Evolutionary conservation across 495 filamentous ascomycete species (phyloP), one percentile per base, ranked within the genome.

Genomic region (Aeminium ludgeri): DNA sequence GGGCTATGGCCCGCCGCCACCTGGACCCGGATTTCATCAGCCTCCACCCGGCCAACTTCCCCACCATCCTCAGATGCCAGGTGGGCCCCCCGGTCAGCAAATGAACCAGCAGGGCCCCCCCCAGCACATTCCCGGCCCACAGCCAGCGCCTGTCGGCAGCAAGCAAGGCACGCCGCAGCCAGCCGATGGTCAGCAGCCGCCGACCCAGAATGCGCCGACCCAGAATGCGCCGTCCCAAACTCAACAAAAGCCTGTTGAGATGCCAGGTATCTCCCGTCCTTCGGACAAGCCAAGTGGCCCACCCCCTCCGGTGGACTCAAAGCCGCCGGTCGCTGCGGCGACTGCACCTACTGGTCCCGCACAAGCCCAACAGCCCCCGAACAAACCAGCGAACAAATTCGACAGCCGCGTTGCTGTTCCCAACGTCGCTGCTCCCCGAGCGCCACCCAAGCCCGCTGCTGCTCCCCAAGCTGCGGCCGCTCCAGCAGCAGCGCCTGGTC

Each of bases 11-110:
- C 38, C 36, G 6, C 41, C 43, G 16, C 44, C 45, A 20, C 74
- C 82, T 10, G 77, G 74, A n/a, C 83, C 86, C 57, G 77, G 76
- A 7, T 93, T 86, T 52, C 77, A 74, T 30, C 72, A 68, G n/a
- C 34, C 41, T 23, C 46, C 46, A 18, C 58, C 56, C 29, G 57
- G 58, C 12, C 55, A 56, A 11, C 59, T 62, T 42, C 37, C 51
- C 1, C 48, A 53, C 6, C 46, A 52, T 19, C 45, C 50, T 20
- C 46, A 53, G n/a, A 49, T 55, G 43, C 59, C 63, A 32, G 60
- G 55, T 32, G 62, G 58, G 43, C 61, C 59, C 23, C 31, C 27
- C 30, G 13, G 15, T 12, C 38, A 40, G 11, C 20, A 17, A 28
- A 23, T 30, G 28, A 25, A 46, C n/a, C 47, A 50, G 23, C 36